These are phyloP conservation scores for Phialophora verrucosa DNA, from an alignment of 2,329 filamentous ascomycete genomes.

Conservation along the genomic window DNA sequence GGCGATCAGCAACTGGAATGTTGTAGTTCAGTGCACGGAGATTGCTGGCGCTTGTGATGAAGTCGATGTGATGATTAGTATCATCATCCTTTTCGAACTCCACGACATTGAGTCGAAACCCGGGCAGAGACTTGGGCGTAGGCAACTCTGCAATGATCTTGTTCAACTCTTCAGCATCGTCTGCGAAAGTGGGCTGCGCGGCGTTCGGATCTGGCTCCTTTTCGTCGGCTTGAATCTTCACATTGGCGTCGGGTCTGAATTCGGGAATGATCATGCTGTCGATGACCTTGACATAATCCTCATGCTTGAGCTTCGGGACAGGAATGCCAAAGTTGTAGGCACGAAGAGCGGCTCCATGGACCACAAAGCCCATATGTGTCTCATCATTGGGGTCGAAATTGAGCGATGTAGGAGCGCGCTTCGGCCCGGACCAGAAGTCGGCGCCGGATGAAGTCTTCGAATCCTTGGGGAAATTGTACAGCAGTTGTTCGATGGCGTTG, in stretches of 20 bases:
- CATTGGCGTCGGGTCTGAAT: slow-evolving; percentile 84
- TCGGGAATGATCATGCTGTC: slow-evolving; percentile 95
- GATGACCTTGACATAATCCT: slow-evolving; percentile 77
- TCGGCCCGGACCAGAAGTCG: slow-evolving; percentile 97
- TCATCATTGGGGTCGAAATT: slow-evolving; percentile 85
- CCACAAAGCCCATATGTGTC: slow-evolving; percentile 86
- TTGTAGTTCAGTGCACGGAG: slow-evolving; percentile 97
- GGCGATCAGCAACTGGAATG: slow-evolving; percentile 86
- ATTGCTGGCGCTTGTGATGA: slow-evolving; percentile 97
- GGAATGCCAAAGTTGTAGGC: slow-evolving; percentile 99
- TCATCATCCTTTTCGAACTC: slow-evolving; percentile 99
- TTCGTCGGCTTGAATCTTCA: slow-evolving; percentile 97
- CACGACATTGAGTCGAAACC: slow-evolving; percentile 87
- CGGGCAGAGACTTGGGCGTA: slow-evolving; percentile 76
- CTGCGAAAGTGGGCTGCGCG: slow-evolving; percentile 58
- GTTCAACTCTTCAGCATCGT: slow-evolving; percentile 77
- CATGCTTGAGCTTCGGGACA: slow-evolving; percentile 72
- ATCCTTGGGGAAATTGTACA: slow-evolving; percentile 98
- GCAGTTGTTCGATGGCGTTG: slow-evolving; percentile 91
- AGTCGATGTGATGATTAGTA: slow-evolving; percentile 97
- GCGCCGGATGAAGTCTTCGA: slow-evolving; percentile 84
- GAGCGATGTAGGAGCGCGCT: slow-evolving; percentile 89
- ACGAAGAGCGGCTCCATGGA: slow-evolving; percentile 87
- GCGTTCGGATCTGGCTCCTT: slow-evolving; percentile 93
- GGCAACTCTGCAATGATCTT: slow-evolving; percentile 76